Evolutionary conservation across 345 rosid species (phyloP), one percentile per base, ranked within the genome.

Genomic region (Eucalyptus coolabah): DNA sequence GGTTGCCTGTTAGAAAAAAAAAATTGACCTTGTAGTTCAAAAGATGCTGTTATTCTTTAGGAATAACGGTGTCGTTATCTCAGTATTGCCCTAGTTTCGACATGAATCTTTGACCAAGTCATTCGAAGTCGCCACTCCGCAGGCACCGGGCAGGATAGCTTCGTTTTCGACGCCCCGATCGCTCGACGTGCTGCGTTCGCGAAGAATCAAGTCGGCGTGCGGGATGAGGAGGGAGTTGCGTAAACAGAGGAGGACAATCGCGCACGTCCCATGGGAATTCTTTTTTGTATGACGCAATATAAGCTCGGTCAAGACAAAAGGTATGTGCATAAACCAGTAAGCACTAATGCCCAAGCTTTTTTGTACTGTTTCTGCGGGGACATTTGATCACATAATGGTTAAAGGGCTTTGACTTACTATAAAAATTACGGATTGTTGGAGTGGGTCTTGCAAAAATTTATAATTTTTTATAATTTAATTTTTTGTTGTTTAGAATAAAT

Each of bases 391-490:
- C 3, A 32, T n/a, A 2, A 65, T 65, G 77, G 1, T 65, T n/a
- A 53, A 53, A 53, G 1, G 59, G 59, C 9, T 53, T 53, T 53
- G 59, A 53, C 24, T 53, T 53, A 18, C 23, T 51, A 51, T 51
- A 51, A 0, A 0, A 53, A 19, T 19, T 0, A 1, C 2, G 0
- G 56, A 1, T 53, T 1, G 24, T 53, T 53, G 1, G 59, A 53
- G 0, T 4, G 1, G 26, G 26, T 21, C 0, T 21, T 11, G 21
- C 5, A 53, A 53, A 53, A 53, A 19, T 53, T 53, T 53, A 53
- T 53, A 53, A 53, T 53, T 53, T 19, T 53, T 53, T 19, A 1
- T 53, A 0, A 53, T 53, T 7, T 19, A 53, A 53, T 3, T 53
- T 53, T 53, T 53, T 21, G 26, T 53, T 53, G 5, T 53, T 53